Evolutionary conservation across 371 early-diverging fungal genomes (phyloP), one percentile per base, ranked within the genome.

Genomic region (Rhizopus sp.): DNA sequence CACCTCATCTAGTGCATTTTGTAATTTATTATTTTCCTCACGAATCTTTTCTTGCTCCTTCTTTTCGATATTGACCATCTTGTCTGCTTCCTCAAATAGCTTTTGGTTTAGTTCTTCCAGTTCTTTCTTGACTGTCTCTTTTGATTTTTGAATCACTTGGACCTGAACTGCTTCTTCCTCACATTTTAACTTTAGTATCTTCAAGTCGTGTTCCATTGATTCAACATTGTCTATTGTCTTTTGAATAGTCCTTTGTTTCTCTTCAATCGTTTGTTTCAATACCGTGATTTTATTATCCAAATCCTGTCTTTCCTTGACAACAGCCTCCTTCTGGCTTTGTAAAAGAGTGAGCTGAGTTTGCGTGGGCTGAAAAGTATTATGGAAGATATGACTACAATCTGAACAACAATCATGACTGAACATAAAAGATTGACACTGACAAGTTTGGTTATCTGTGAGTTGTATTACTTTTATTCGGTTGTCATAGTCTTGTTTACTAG

Each of bases 51-150:
- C 64, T 50, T 80, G 64, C 35, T 78, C 76, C 31, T 81, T 66
- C 46, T 84, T 83, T 59, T 90, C 90, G 44, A 79, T 71, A 1
- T 80, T 77, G 15, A 92, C 90, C 78, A 90, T 74, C 3, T 55
- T 59, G 57, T 90, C 86, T 1, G 90, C 90, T 55, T 88, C 86
- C 55, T 88, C 88, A 65, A 88, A 89, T 44, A 92, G 66, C 29
- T 68, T 72, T 57, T 69, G 66, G 9, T 84, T 83, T 15, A 89
- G 67, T 35, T 87, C 89, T 63, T 89, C 89, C 13, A 92, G 72
- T 54, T 92, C 91, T 13, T 70, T 80, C 55, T 87, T 85, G 9
- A 88, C 63, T n/a, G 77, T 76, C 33, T 79, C 68, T 52, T 88
- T 88, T n/a, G 82, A 73, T 23, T 63, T 70, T 53, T 87, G 87